phyloP scores from a whole-genome alignment of 192 early-diverging fungal genomes.

The Entomortierella chlamydospora region DNA sequence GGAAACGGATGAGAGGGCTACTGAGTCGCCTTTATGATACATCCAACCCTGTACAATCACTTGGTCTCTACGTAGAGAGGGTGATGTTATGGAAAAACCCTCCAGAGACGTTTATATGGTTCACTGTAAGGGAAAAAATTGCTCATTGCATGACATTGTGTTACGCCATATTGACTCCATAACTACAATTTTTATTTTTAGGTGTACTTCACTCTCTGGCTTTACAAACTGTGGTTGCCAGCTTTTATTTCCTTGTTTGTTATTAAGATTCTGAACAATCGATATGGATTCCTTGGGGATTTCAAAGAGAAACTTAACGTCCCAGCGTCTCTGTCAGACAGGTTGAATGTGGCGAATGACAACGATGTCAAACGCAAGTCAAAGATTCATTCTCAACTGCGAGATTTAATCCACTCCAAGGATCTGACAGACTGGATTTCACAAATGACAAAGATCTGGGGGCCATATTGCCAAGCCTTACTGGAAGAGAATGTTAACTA shows the following conservation, averaged over 20 bases:
- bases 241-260: constrained; percentile 29
- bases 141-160: neutral
- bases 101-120: constrained; percentile 41
- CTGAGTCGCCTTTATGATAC: constrained; percentile 48
- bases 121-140: constrained; percentile 28
- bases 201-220: constrained; percentile 42
- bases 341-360: neutral
- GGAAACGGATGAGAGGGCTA: constrained; percentile 24
- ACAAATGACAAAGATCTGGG: constrained; percentile 49
- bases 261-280: constrained; percentile 43
- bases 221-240: constrained; percentile 39
- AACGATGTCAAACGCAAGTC: constrained; percentile 11
- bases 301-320: constrained; percentile 24
- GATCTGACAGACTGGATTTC: constrained; percentile 51
- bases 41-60: constrained; percentile 30
- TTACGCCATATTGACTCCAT: neutral
- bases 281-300: constrained; percentile 32
- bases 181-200: constrained; percentile 7
- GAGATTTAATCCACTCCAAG: constrained; percentile 46
- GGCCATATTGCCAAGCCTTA: constrained; percentile 40
- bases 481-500: constrained; percentile 41
- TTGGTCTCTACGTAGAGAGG: constrained; percentile 35
- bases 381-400: constrained; percentile 39
- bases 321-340: neutral
- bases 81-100: constrained; percentile 49